phyloP scores from a whole-genome alignment of 306 rosid species.

The Gillenia trifoliata region DNA sequence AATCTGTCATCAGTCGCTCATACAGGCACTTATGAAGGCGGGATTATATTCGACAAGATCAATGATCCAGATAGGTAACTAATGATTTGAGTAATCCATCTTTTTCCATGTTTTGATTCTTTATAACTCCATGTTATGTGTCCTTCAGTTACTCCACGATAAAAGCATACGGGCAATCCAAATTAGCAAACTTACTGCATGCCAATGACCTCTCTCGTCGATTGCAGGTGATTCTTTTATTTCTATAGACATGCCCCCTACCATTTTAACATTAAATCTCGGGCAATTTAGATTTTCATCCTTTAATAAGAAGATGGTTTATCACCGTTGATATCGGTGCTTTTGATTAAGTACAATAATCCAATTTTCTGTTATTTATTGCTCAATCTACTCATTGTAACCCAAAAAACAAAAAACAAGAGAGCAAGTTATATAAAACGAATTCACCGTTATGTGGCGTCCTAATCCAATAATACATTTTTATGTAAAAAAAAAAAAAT shows the following conservation, averaged over 20 bases:
- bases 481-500: too few relatives aligned
- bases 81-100: neutral
- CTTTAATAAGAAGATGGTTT: too few relatives aligned
- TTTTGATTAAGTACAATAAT: neutral
- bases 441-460: too few relatives aligned
- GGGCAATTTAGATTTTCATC: too few relatives aligned
- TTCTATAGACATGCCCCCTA: too few relatives aligned
- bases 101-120: neutral
- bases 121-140: neutral
- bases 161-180: constrained; percentile 92
- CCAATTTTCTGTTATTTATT: neutral
- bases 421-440: too few relatives aligned
- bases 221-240: constrained; percentile 41
- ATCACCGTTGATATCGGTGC: neutral
- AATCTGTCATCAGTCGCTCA: constrained; percentile 88
- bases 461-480: too few relatives aligned
- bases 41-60: constrained; percentile 64
- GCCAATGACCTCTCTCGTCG: constrained; percentile 74
- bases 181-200: constrained; percentile 75
- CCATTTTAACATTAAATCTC: too few relatives aligned
- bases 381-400: neutral
- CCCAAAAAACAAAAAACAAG: too few relatives aligned
- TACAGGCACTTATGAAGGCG: constrained; percentile 43
- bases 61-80: constrained; percentile 55
- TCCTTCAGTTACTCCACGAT: constrained; percentile 67